Conservation (phyloP, 441 rosid species). For the Euphorbia celastroides region DNA sequence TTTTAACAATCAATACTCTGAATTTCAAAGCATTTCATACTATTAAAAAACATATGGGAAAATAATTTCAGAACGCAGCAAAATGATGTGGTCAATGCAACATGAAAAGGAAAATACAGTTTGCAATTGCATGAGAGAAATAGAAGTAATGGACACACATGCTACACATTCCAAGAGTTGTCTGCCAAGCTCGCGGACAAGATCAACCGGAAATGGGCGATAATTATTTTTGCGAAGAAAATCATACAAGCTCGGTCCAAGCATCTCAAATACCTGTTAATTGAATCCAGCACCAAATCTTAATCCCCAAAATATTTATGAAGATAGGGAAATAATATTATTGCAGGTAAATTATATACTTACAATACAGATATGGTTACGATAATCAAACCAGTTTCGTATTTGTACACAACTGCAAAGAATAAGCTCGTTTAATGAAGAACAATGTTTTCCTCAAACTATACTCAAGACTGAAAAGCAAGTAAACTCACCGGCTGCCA, state of each 20-base stretch:
- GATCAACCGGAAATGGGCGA: conserved; percentile 63
- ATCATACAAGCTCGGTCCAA: conserved; percentile 74
- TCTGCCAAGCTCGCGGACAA: conserved; percentile 66
- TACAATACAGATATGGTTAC: conserved; percentile 68
- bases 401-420: conserved; percentile 63
- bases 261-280: conserved; percentile 77
- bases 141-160: conserved; percentile 42
- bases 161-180: conserved; percentile 71
- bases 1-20: neutral
- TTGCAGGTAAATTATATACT: conserved; percentile 33
- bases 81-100: conserved; percentile 17
- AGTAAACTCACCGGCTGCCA: conserved; percentile 45
- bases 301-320: conserved; percentile 29
- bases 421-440: conserved; percentile 30
- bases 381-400: conserved; percentile 65
- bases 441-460: conserved; percentile 18
- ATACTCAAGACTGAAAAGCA: conserved; percentile 12
- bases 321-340: conserved; percentile 28
- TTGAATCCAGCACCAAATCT: conserved; percentile 37
- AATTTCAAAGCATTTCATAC: neutral
- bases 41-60: neutral
- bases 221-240: conserved; percentile 66
- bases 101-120: conserved; percentile 18
- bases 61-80: conserved; percentile 6
- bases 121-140: conserved; percentile 17